phyloP scores from a whole-genome alignment of 2,329 filamentous ascomycete species.

The Diaporthe nobilis region DNA sequence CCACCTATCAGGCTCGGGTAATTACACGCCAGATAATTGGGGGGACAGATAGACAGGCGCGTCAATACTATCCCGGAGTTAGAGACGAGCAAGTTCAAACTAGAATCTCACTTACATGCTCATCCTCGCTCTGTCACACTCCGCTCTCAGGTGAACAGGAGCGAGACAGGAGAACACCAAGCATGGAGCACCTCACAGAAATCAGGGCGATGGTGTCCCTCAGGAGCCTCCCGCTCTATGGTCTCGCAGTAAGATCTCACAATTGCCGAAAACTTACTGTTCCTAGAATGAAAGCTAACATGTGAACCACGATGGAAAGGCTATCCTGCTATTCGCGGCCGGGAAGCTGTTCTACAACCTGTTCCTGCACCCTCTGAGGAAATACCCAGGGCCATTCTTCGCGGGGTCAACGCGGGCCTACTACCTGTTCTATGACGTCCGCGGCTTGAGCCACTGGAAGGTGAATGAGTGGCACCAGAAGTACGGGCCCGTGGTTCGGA shows the following conservation, averaged over 20 bases:
- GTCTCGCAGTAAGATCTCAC: background rate
- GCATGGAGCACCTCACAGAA: background rate
- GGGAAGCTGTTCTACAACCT: slow-evolving; percentile 41
- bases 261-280: background rate
- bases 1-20: background rate
- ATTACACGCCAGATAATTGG: background rate
- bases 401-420: slow-evolving; percentile 40
- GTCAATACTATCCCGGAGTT: background rate
- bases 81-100: no score
- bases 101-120: background rate
- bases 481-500: slow-evolving; percentile 34
- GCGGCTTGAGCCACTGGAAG: slow-evolving; percentile 36
- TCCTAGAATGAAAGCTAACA: background rate
- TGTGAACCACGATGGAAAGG: background rate
- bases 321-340: background rate
- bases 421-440: slow-evolving; percentile 33
- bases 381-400: slow-evolving; percentile 44
- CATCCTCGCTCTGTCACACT: background rate
- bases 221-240: slow-evolving; percentile 11
- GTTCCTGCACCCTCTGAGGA: slow-evolving; percentile 44
- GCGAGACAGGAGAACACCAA: background rate
- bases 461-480: slow-evolving; percentile 36
- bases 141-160: background rate
- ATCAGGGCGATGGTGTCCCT: slow-evolving; percentile 3
- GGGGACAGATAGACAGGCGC: background rate